Conservation (phyloP, 331 rosid genomes). For the Acacia concinna region DNA sequence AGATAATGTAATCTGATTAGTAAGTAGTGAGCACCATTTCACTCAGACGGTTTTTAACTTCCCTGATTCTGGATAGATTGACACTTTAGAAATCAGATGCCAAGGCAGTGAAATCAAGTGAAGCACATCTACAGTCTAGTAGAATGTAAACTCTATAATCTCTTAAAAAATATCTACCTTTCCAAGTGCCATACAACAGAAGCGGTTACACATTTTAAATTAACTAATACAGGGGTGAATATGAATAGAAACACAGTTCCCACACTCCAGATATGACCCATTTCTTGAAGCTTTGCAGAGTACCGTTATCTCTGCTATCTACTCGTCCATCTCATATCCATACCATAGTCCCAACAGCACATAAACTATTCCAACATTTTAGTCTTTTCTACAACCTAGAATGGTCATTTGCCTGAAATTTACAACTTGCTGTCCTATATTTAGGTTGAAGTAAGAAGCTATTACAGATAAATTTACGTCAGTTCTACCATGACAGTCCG, state of each 20-base stretch:
- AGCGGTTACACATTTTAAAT: background rate
- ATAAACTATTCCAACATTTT: background rate
- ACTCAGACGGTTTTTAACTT: background rate
- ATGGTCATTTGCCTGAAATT: background rate
- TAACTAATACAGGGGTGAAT: background rate
- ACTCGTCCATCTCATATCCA: background rate
- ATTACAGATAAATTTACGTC: background rate
- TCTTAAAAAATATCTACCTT: background rate
- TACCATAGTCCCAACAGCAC: background rate
- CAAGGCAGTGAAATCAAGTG: background rate
- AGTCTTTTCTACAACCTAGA: slow-evolving; percentile 1
- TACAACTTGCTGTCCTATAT: background rate
- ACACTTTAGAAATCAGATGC: background rate
- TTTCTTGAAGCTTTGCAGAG: background rate
- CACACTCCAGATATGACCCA: background rate
- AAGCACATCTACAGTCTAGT: background rate
- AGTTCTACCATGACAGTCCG: background rate
- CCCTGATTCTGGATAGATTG: background rate
- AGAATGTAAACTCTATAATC: background rate
- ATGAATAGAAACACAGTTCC: background rate
- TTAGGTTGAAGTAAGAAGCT: background rate
- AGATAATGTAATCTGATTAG: background rate
- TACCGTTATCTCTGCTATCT: background rate
- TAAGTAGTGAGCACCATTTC: background rate
- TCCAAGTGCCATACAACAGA: background rate